phyloP scores from a whole-genome alignment of 2,329 filamentous ascomycete species.

The Elsinoe fawcettii region DNA sequence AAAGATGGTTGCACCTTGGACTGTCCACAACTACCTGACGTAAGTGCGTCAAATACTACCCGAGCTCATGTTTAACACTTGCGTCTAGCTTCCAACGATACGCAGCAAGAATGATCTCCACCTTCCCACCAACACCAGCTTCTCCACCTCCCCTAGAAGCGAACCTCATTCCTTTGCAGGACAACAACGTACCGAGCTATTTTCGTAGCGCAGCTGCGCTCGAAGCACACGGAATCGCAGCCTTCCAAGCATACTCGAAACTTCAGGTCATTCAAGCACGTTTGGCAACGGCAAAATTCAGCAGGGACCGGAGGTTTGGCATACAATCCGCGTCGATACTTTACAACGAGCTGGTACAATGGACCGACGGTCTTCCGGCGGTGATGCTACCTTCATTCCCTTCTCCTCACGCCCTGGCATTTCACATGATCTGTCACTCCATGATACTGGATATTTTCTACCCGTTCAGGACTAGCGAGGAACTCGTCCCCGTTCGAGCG shows the following conservation, averaged over 20 bases:
- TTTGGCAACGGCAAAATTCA: neutral
- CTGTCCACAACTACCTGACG: neutral
- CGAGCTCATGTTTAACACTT: neutral
- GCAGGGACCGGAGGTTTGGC: neutral
- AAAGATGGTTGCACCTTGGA: neutral
- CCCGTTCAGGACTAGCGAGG: neutral
- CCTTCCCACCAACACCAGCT: neutral
- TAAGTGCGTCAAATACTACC: neutral
- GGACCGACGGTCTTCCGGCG: neutral
- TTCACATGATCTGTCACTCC: constrained; percentile 5
- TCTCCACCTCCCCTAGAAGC: neutral
- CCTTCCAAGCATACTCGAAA: constrained; percentile 2
- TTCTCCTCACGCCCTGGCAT: neutral
- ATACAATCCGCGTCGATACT: neutral
- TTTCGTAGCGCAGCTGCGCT: neutral
- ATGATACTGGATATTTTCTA: neutral
- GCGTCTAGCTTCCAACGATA: neutral
- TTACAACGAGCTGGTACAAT: neutral
- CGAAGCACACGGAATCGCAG: neutral
- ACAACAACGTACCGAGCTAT: too few relatives aligned
- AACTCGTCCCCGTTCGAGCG: neutral
- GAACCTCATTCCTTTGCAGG: neutral
- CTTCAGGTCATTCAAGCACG: neutral
- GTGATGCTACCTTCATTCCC: neutral
- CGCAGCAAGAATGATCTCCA: neutral